A percentile compares a stretch with the other conserved stretches of the same genome.
phyloP scores from a whole-genome alignment of 371 early-diverging fungal genomes.

The Mycotypha africana region DNA sequence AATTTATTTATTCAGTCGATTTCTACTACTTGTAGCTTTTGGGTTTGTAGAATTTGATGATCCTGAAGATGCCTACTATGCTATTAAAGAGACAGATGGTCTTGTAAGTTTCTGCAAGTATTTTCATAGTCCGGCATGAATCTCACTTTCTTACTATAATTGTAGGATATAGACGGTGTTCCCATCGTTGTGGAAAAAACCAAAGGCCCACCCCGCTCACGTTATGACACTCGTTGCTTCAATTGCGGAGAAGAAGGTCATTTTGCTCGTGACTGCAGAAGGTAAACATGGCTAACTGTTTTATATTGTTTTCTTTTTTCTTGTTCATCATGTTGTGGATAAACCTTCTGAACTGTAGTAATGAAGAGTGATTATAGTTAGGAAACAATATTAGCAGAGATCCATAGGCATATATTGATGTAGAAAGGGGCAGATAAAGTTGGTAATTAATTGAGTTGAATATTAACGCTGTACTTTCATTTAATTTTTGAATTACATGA shows the following conservation, averaged over 20 bases:
- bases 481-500: not conserved
- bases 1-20: no score
- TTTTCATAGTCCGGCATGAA: no score
- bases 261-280: slow-evolving; percentile 14
- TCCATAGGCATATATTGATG: no score
- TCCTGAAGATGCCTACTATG: slow-evolving; percentile 65
- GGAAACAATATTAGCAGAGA: not conserved
- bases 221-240: slow-evolving; percentile 53
- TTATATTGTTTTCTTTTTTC: not conserved
- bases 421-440: not conserved
- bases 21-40: slow-evolving; percentile 32
- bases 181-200: slow-evolving; percentile 63
- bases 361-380: not conserved
- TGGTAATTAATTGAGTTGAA: not conserved
- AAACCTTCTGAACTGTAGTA: not conserved
- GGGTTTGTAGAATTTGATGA: slow-evolving; percentile 63
- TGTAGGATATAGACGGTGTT: slow-evolving; percentile 40
- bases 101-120: slow-evolving; percentile 17
- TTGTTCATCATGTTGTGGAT: not conserved
- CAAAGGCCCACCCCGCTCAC: slow-evolving; percentile 44
- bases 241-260: slow-evolving; percentile 55
- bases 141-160: no score
- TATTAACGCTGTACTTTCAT: not conserved
- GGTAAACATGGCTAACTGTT: slow-evolving; percentile 12
- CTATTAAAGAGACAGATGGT: slow-evolving; percentile 58